phyloP scores from a whole-genome alignment of 2,329 filamentous ascomycete species.

The Neonectria neomacrospora region DNA sequence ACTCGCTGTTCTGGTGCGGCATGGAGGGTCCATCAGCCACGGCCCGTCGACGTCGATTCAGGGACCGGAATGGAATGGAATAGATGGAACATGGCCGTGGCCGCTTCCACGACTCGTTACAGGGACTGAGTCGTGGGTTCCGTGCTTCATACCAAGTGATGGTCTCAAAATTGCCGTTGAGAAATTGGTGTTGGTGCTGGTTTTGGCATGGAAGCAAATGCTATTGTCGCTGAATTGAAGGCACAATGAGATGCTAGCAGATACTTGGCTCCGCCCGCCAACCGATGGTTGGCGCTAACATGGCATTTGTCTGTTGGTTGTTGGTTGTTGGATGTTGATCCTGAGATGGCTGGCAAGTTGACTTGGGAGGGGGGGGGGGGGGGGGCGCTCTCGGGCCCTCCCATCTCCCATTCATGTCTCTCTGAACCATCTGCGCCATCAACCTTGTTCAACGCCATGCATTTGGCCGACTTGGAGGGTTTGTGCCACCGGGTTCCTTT shows the following conservation, averaged over 20 bases:
- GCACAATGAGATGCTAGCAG: constrained; percentile 1
- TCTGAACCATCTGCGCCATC: constrained; percentile 10
- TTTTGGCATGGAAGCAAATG: constrained; percentile 4
- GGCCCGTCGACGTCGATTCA: constrained; percentile 14
- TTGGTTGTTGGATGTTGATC: neutral
- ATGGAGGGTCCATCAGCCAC: neutral
- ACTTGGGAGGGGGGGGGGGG: neutral
- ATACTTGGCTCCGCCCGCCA: constrained; percentile 4
- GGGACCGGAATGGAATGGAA: constrained; percentile 11
- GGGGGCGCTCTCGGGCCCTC: constrained; percentile 14
- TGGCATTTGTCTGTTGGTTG: constrained; percentile 1
- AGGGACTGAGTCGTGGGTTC: neutral
- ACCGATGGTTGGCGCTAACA: constrained; percentile 3
- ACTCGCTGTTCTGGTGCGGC: neutral
- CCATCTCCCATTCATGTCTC: constrained; percentile 27
- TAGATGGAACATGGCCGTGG: constrained; percentile 1
- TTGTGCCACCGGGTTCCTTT: constrained; percentile 22
- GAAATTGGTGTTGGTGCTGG: neutral
- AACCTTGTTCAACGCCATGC: constrained; percentile 30
- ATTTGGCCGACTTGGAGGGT: constrained; percentile 14
- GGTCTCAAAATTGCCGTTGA: neutral
- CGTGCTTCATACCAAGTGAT: neutral
- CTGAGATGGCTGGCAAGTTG: neutral
- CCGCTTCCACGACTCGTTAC: neutral
- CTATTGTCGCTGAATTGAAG: constrained; percentile 2